Percentiles rank a stretch among this genome's conserved stretches.
Conservation (phyloP, 106 monocot species). For the Gastrodia elata region DNA sequence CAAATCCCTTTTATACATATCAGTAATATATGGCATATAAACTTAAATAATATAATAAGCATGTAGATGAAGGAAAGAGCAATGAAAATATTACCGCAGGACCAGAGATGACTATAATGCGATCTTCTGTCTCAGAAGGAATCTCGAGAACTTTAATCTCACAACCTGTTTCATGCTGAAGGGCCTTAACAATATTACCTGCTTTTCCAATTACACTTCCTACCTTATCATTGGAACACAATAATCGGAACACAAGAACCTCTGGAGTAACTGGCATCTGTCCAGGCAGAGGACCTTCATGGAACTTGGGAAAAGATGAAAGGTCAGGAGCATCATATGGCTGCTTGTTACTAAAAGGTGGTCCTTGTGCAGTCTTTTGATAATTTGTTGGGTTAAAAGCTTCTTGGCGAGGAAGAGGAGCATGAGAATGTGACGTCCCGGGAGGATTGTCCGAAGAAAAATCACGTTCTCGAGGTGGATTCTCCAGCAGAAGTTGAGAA, state of each 20-base stretch:
- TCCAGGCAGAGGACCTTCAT: slow-evolving; percentile 23
- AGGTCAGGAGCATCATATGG: slow-evolving; percentile 38
- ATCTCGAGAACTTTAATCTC: slow-evolving; percentile 72
- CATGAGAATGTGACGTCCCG: slow-evolving; percentile 33
- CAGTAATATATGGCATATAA: not conserved
- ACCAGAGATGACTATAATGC: slow-evolving; percentile 66
- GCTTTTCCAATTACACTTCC: slow-evolving; percentile 86
- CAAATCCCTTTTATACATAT: not conserved
- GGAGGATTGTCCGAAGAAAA: slow-evolving; percentile 19
- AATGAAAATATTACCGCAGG: slow-evolving; percentile 52
- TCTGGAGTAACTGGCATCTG: slow-evolving; percentile 37
- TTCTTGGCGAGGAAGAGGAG: slow-evolving; percentile 25
- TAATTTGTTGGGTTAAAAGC: slow-evolving; percentile 33
- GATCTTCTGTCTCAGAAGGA: slow-evolving; percentile 55
- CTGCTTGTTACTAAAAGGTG: slow-evolving; percentile 33
- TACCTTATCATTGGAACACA: slow-evolving; percentile 79
- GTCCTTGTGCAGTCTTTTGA: slow-evolving; percentile 30
- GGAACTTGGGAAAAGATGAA: slow-evolving; percentile 43
- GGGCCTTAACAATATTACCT: slow-evolving; percentile 56
- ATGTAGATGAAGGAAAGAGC: not conserved
- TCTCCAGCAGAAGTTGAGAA: slow-evolving; percentile 60
- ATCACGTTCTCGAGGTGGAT: slow-evolving; percentile 61
- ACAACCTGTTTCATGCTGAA: slow-evolving; percentile 79
- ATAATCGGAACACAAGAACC: slow-evolving; percentile 40
- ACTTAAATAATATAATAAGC: not conserved